Base-by-base conservation (phyloP, 2,329 filamentous ascomycete genomes). In the Neopestalotiopsis clavispora region DNA sequence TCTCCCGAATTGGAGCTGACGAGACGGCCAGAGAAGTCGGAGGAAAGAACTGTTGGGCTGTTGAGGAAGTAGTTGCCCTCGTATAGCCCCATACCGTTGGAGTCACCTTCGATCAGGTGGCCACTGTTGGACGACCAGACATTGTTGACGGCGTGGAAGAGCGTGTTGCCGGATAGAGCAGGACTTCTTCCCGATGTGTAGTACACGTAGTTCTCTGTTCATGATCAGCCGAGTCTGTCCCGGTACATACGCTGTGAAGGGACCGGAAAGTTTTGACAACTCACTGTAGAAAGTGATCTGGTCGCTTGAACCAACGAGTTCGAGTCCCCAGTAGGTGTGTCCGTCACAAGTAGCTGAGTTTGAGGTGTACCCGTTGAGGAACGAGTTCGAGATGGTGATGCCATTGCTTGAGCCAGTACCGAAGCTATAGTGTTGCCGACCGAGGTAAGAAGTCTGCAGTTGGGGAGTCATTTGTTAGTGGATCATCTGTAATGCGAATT, bases 321-420 rank as follows among this genome's bases (percentile, higher is more conserved):
- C 61, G n/a, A 64, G 38, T 23, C 42, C 49, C 84, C 83, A 85
- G 77, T 86, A 86, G 72, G 84, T 83, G 59, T 85, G 77, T 30
- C 75, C 76, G 68, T 85, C 81, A 71, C 84, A 85, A 32, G 77
- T 78, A 10, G 82, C 78, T 0, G 82, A 84, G 73, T 80, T 83
- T 30, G 72, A 75, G 0, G 83, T 84, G 1, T 71, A 69, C 5
- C 84, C 84, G 66, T 85, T 78, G 69, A 85, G 80, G 49, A 82
- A 81, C 72, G 77, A 82, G 78, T 86, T 85, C 10, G 82, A 83
- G 63, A 86, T 78, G 1, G 84, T 84, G 0, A 84, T 78, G 63
- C 78, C 78, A 20, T 78, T 76, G 34, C 77, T 78, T 4, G 75
- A 70, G 34, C 71, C 71, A 59, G 77, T 77, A 9, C 80, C 80